Conservation (phyloP, 371 early-diverging fungal genomes). For the Hamiltosporidium tvaerminnensis region DNA sequence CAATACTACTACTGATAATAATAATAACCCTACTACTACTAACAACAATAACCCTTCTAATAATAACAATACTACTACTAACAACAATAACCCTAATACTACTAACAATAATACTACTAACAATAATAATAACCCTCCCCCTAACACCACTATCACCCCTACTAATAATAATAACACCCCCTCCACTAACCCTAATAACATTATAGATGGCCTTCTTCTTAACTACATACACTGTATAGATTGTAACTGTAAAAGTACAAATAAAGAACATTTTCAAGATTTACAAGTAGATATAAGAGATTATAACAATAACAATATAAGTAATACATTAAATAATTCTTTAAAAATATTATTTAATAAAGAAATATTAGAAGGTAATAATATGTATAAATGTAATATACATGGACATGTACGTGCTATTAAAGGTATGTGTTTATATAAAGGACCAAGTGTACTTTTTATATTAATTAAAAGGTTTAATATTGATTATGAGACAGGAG, state of each 20-base stretch:
- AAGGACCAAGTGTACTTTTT: conserved; percentile 47
- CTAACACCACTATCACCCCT: too few species aligned
- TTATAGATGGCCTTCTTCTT: too few species aligned
- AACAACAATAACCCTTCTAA: not conserved
- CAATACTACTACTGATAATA: too few species aligned
- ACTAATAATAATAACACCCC: too few species aligned
- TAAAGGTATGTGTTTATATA: conserved; percentile 38
- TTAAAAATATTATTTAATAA: not conserved
- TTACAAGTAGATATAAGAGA: conserved; percentile 29
- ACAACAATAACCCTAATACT: too few species aligned
- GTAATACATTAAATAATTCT: not conserved
- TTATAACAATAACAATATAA: not conserved
- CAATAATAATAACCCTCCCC: not conserved
- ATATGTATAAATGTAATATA: conserved; percentile 48
- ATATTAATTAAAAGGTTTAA: conserved; percentile 48
- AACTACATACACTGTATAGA: too few species aligned
- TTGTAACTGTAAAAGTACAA: conserved; percentile 42
- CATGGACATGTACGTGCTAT: conserved; percentile 46
- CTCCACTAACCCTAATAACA: too few species aligned
- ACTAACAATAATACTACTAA: too few species aligned
- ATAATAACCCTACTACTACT: not conserved
- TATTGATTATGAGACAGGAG: conserved; percentile 32
- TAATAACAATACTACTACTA: not conserved
- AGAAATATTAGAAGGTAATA: conserved; percentile 25
- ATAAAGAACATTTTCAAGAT: conserved; percentile 49